Evolutionary conservation across 768 basidiomycete genomes (phyloP).

Genomic region (Agrocybe chaxingu): DNA sequence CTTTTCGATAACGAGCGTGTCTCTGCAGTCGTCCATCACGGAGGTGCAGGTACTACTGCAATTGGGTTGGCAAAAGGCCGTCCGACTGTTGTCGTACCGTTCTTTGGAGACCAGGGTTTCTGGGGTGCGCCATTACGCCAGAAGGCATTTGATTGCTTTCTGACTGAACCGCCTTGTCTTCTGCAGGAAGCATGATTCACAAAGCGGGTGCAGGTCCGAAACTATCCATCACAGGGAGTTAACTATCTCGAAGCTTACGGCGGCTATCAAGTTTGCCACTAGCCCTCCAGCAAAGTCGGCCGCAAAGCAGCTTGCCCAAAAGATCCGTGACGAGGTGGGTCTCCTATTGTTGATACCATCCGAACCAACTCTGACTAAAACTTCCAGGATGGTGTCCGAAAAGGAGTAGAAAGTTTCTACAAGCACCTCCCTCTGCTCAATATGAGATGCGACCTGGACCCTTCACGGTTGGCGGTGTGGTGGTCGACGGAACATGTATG

Average conservation of each 20-base stretch:
- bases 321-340: constrained; percentile 47
- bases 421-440: no score
- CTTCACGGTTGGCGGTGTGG: constrained; percentile 46
- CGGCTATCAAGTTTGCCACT: constrained; percentile 49
- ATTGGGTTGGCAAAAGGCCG: constrained; percentile 56
- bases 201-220: constrained; percentile 60
- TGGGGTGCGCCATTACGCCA: constrained; percentile 37
- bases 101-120: constrained; percentile 65
- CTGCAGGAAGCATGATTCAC: constrained; percentile 57
- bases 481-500: constrained; percentile 48
- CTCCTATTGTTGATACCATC: neutral
- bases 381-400: constrained; percentile 41
- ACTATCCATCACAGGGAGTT: constrained; percentile 53
- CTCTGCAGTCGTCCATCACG: constrained; percentile 59
- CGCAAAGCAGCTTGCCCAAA: constrained; percentile 44
- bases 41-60: constrained; percentile 66
- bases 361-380: neutral
- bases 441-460: no score
- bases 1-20: constrained; percentile 54
- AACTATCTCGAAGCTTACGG: constrained; percentile 42
- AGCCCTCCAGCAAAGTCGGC: constrained; percentile 45
- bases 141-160: constrained; percentile 15
- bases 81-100: constrained; percentile 61
- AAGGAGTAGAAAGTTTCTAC: constrained; percentile 20
- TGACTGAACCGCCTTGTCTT: neutral